Evolutionary conservation across 2,329 filamentous ascomycete genomes (phyloP), one percentile per base, ranked within the genome.

Genomic region (Zelopaecilomyces penicillatus): DNA sequence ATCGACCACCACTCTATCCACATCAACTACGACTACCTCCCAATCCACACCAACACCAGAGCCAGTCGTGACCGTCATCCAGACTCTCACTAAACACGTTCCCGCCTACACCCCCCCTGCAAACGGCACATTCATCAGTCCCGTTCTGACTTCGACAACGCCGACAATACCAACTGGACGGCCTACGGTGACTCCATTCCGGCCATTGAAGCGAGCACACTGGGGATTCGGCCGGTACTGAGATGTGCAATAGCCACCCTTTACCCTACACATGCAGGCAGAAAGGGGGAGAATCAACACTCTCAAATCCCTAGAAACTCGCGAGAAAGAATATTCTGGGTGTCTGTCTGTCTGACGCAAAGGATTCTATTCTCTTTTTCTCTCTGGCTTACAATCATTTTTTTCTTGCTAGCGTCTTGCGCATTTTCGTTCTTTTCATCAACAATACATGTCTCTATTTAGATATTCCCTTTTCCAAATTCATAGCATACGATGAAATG

Each of bases 191-290:
- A 47, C 45, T 26, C 42, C 45, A 30, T 34, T 46, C 27, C 6
- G 26, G 27, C 40, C 44, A 10, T 9, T 37, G 9, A 19, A 30
- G n/a, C 41, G 44, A 1, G 42, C 38, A 28, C 37, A 47, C 42
- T 47, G 45, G 45, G 42, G 36, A 4, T 47, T 47, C 12, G 45
- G 45, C n/a, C 32, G 30, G 7, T 42, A 45, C 30, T 47, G 19
- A 47, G 9, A 27, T 8, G 12, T 19, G 19, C 19, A 19, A 19
- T 19, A 19, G 19, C 19, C 19, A 19, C 19, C 19, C 19, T 19
- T 19, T 19, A 19, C 19, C 19, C 3, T 19, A 19, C 19, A 19
- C 3, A 19, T 19, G 3, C 19, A 19, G 19, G 19, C 19, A 19
- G 19, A 19, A 19, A 19, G 19, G 19, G 19, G 19, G 19, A 19